phyloP scores from a whole-genome alignment of 352 stramenopile species.

The Elongisporangium senticosum region DNA sequence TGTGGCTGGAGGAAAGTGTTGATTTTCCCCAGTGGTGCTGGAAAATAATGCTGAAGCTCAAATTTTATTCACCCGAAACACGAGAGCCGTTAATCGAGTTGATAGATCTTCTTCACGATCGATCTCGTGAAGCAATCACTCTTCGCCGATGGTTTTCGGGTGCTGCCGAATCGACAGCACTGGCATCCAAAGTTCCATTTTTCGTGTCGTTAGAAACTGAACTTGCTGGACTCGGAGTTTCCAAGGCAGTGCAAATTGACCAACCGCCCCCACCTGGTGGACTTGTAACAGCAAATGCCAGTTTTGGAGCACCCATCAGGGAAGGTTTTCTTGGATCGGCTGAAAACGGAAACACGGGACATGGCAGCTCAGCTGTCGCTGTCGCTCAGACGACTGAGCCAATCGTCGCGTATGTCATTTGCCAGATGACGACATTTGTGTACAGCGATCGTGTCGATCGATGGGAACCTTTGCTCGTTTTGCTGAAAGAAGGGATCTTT shows the following conservation, averaged over 20 bases:
- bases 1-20: conserved; percentile 57
- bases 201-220: conserved; percentile 43
- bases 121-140: conserved; percentile 66
- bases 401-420: conserved; percentile 85
- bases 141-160: conserved; percentile 72
- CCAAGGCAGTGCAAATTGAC: not conserved
- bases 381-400: conserved; percentile 65
- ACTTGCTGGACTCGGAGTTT: conserved; percentile 15
- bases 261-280: not conserved
- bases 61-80: conserved; percentile 70
- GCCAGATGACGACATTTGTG: conserved; percentile 72
- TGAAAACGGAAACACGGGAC: conserved; percentile 2
- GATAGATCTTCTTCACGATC: conserved; percentile 68
- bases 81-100: conserved; percentile 62
- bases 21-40: conserved; percentile 85
- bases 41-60: conserved; percentile 77
- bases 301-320: conserved; percentile 29
- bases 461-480: conserved; percentile 71
- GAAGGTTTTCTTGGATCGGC: conserved; percentile 2
- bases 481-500: conserved; percentile 65
- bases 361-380: conserved; percentile 18
- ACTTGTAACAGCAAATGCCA: conserved; percentile 5
- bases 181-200: conserved; percentile 41
- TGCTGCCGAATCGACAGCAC: conserved; percentile 20
- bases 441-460: conserved; percentile 72